phyloP scores from a whole-genome alignment of 139 green algal species.

The Chlamydomonas schloesseri region DNA sequence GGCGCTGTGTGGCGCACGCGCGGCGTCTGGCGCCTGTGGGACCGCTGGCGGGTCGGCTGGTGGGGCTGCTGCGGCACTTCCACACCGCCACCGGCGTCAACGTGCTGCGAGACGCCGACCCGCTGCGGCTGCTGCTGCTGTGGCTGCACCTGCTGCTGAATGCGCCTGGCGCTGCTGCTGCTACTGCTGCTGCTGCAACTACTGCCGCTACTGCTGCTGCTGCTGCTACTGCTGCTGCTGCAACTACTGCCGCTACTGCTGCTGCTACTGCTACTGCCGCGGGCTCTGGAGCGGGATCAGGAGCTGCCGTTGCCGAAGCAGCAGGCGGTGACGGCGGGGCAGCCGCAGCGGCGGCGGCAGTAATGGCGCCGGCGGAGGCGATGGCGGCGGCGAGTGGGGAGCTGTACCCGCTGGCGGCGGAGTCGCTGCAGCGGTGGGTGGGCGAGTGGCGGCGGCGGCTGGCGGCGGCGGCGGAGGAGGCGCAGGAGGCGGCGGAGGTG shows the following conservation, averaged over 20 bases:
- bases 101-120: neutral
- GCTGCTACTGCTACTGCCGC: neutral
- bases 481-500: neutral
- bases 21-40: neutral
- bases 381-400: neutral
- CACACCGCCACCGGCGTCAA: neutral
- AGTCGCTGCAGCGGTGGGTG: neutral
- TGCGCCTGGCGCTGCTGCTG: neutral
- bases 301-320: too few relatives aligned
- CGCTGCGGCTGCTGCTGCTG: conserved; percentile 13
- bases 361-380: too few relatives aligned
- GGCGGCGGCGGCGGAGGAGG: neutral
- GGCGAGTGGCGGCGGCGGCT: neutral
- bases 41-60: neutral
- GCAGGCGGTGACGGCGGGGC: too few relatives aligned
- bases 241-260: neutral
- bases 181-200: too few relatives aligned
- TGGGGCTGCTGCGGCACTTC: conserved; percentile 1
- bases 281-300: neutral
- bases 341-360: too few relatives aligned
- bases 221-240: neutral
- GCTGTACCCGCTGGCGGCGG: neutral
- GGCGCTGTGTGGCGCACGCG: neutral
- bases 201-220: neutral
- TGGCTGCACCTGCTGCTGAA: conserved; percentile 20